Percentiles rank a stretch among this genome's conserved stretches.
These are phyloP conservation scores for Oryza rufipogon DNA, from an alignment of 176 grass and related monocot species.

Conservation along the genomic window DNA sequence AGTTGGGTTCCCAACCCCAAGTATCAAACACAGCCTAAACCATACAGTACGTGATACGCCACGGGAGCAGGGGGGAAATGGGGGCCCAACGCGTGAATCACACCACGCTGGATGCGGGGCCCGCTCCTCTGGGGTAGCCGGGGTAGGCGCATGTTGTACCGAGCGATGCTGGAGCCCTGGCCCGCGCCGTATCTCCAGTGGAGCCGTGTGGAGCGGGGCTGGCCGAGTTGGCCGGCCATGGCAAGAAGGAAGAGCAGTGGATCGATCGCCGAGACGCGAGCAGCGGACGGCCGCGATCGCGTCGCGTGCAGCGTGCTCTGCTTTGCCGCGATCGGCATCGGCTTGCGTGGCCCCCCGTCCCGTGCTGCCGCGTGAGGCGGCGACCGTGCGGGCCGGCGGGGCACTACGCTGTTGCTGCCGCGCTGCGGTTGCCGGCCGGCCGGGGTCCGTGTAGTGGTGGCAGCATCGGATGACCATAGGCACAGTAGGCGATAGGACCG, in stretches of 20 bases:
- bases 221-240: not conserved
- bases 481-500: not conserved
- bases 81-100: slow-evolving; percentile 42
- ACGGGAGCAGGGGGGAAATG: not conserved
- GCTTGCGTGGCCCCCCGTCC: not conserved
- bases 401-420: not conserved
- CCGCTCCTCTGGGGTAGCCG: not conserved
- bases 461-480: not conserved
- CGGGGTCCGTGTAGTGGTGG: slow-evolving; percentile 1
- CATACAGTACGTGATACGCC: not conserved
- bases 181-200: slow-evolving; percentile 45
- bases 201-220: not conserved
- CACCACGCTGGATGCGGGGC: slow-evolving; percentile 49
- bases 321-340: not conserved
- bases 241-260: not conserved
- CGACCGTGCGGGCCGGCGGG: slow-evolving; percentile 19
- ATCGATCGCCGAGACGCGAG: not conserved
- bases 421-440: not conserved
- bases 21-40: too few species aligned
- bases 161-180: slow-evolving; percentile 42
- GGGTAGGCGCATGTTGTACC: slow-evolving; percentile 36
- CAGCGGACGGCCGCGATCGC: slow-evolving; percentile 35
- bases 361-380: not conserved
- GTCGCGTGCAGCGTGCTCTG: slow-evolving; percentile 3
- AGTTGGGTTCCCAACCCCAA: too few species aligned